phyloP scores from a whole-genome alignment of 176 grass and related monocot species.

The Triticum timopheevii region DNA sequence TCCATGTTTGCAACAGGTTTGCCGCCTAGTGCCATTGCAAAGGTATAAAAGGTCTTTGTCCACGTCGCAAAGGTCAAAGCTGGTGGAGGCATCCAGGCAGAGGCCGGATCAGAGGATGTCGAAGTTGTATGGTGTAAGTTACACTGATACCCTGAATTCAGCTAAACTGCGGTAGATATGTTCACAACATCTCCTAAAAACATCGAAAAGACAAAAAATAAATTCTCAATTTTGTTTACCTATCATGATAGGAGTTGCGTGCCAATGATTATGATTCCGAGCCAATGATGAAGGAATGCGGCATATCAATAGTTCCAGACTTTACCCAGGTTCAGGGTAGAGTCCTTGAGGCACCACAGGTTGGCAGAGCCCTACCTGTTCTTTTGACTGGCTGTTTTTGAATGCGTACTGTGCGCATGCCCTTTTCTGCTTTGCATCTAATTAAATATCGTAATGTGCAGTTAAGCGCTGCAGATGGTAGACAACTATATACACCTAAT shows the following conservation, averaged over 20 bases:
- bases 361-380: not conserved
- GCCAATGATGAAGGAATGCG: constrained; percentile 45
- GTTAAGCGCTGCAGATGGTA: constrained; percentile 45
- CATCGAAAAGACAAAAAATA: not conserved
- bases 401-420: not conserved
- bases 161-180: not conserved
- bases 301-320: constrained; percentile 39
- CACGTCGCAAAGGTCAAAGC: constrained; percentile 33
- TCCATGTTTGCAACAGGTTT: constrained; percentile 40
- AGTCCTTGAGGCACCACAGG: constrained; percentile 51
- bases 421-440: not conserved
- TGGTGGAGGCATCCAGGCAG: constrained; percentile 59
- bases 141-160: not conserved
- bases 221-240: not conserved
- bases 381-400: not conserved
- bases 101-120: constrained; percentile 57
- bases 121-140: constrained; percentile 31
- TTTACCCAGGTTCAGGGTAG: constrained; percentile 57
- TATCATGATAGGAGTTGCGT: constrained; percentile 23
- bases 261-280: constrained; percentile 51
- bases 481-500: constrained; percentile 25
- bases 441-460: constrained; percentile 20
- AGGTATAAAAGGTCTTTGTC: constrained; percentile 63
- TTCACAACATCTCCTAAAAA: not conserved
- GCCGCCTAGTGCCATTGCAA: constrained; percentile 51